Evolutionary conservation across 2,329 filamentous ascomycete species (phyloP).

Genomic region (Kalaharituber pfeilii): DNA sequence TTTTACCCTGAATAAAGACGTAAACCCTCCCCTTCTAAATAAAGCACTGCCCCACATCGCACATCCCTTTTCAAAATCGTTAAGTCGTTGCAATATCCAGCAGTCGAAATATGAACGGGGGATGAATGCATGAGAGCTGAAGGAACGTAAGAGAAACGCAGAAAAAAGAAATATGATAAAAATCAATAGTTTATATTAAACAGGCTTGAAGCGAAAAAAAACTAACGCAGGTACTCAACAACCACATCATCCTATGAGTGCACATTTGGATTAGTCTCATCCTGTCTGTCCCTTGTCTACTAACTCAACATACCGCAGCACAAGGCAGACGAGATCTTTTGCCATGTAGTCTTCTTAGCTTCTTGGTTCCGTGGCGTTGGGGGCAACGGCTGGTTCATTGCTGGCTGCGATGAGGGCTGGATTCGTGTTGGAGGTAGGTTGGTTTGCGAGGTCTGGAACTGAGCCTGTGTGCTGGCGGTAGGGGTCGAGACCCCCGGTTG

Average conservation of each 20-base stretch:
- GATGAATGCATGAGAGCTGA: conserved; percentile 4
- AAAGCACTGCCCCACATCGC: background rate
- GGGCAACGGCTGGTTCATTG: conserved; percentile 28
- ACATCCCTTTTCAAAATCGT: conserved; percentile 9
- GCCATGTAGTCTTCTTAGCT: conserved; percentile 61
- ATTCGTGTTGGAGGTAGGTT: conserved; percentile 56
- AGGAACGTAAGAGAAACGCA: conserved; percentile 11
- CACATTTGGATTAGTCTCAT: background rate
- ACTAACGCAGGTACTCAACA: background rate
- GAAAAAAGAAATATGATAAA: conserved; percentile 14
- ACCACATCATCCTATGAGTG: background rate
- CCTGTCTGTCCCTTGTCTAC: no score
- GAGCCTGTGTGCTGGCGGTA: conserved; percentile 79
- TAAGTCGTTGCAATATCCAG: conserved; percentile 9
- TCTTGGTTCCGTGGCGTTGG: conserved; percentile 41
- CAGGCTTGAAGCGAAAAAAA: conserved; percentile 5
- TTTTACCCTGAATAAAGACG: conserved; percentile 1
- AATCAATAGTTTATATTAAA: conserved; percentile 17
- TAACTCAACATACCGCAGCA: conserved; percentile 57
- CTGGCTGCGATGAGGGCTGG: conserved; percentile 42
- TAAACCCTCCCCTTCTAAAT: conserved; percentile 1
- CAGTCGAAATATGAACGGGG: conserved; percentile 2
- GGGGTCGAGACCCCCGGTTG: conserved; percentile 59
- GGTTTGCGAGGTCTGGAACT: conserved; percentile 89
- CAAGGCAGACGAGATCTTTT: conserved; percentile 81